Evolutionary conservation across 768 basidiomycete species (phyloP), one percentile per base, ranked within the genome.

Genomic region (Mycena rebaudengoi): DNA sequence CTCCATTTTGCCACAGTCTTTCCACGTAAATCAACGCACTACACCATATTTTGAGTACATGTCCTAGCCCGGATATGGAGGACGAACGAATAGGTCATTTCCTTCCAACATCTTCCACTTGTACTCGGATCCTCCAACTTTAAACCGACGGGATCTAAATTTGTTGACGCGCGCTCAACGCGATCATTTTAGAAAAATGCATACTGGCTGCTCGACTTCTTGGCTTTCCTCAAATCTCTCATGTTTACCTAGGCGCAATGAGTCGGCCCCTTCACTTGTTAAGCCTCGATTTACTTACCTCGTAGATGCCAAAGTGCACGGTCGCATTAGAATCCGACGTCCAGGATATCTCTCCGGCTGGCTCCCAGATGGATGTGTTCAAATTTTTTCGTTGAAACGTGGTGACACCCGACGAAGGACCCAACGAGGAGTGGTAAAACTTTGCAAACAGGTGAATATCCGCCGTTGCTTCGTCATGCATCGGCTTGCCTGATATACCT

Each of bases 311-410:
- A 68, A 86, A 86, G 64, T 79, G 77, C 10, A 85, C 78, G 0
- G 71, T 80, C 7, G 81, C 83, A 51, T 80, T 83, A 48, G 74
- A 73, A 48, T 76, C 73, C 5, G 83, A 82, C 40, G 73, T 72
- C 86, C 86, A 88, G 49, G 85, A 82, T 58, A 88, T 81, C 33
- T 81, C 74, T 4, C 87, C 87, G 3, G 85, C 86, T 18, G 78
- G 78, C 69, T 88, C 86, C 66, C 83, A 86, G 20, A 77, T 67
- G 16, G 71, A 54, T 1, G 83, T 85, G 7, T 67, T 69, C 12
- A 78, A 50, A 67, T 87, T 86, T 65, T 78, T 83, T 51, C 86
- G 81, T 57, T 80, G 78, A 56, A 83, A 85, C 5, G 80, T 80
- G 5, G 86, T 87, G 12, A 76, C 77, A 1, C 83, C 81, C 18